Evolutionary conservation across 2,329 filamentous ascomycete species (phyloP), one percentile per base, ranked within the genome.

Genomic region (Colletotrichum trifolii): DNA sequence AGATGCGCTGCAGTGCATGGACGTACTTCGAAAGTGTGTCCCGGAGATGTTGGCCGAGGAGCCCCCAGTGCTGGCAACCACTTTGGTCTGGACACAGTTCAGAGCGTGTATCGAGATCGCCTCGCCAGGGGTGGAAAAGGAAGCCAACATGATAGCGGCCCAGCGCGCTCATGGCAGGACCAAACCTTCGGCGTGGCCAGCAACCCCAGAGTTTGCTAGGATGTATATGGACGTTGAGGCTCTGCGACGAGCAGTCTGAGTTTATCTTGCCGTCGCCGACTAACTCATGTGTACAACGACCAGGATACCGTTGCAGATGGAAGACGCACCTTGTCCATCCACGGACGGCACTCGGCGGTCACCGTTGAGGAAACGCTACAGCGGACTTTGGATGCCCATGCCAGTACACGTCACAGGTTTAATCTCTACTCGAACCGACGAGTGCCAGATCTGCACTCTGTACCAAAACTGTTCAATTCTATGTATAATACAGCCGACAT

Each of bases 21-120:
- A 80, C 64, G 82, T 78, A 25, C 76, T 86, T 67, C 82, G 81
- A n/a, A 82, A 78, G 66, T 85, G 84, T 71, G 80, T 86, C n/a
- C 80, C 82, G 2, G 87, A 89, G 71, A 89, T 92, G 85, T 67
- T 79, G 15, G 74, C 76, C 50, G 89, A 92, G 71, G 67, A 79
- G 1, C 83, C 84, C 1, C 76, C 78, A 0, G 79, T 92, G 13
- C 56, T 68, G 33, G 76, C 84, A 67, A 77, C 8, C 81, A 79
- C 1, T 64, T 11, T 73, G 1, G 69, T 91, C 6, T 81, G 81
- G 52, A 64, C 76, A 1, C 76, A 83, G 2, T 70, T 91, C n/a
- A 79, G 82, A 71, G 74, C 77, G 0, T 91, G 88, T 71, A 77
- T 91, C 39, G 67, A 75, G 3, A 72, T 88, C 8, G 86, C 83